phyloP scores from a whole-genome alignment of 495 filamentous ascomycete genomes.

The Beverwykella pulmonaria region DNA sequence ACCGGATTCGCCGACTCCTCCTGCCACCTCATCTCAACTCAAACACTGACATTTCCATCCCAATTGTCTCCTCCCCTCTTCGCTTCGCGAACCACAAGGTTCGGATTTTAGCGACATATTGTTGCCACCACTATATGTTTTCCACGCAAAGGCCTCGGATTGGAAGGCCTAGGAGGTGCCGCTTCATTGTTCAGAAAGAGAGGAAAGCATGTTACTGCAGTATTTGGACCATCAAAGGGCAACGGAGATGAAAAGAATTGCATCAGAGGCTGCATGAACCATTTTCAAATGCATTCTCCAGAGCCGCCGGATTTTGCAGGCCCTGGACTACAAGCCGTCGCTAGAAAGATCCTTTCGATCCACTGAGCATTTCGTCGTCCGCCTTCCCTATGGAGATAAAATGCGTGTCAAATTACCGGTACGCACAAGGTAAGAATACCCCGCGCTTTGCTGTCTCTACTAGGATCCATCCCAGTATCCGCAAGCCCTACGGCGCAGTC shows the following conservation, averaged over 20 bases:
- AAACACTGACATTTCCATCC: conserved; percentile 14
- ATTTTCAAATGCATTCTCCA: background rate
- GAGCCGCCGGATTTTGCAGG: background rate
- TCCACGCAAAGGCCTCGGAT: background rate
- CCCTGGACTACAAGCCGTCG: background rate
- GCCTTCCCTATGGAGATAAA: conserved; percentile 12
- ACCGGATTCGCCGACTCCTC: conserved; percentile 33
- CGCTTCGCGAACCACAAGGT: background rate
- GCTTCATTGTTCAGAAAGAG: background rate
- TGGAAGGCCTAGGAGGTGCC: background rate
- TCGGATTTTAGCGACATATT: conserved; percentile 11
- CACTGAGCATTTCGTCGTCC: background rate
- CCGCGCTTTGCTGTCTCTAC: conserved; percentile 6
- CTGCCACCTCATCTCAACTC: conserved; percentile 26
- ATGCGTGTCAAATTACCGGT: conserved; percentile 4
- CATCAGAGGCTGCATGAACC: background rate
- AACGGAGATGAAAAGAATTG: background rate
- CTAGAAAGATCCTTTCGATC: conserved; percentile 7
- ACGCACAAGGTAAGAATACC: background rate
- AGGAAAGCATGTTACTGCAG: background rate
- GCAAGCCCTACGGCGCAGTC: background rate
- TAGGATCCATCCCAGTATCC: conserved; percentile 7
- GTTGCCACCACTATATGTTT: conserved; percentile 16
- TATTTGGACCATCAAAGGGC: background rate
- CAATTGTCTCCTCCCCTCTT: conserved; percentile 12